These are phyloP conservation scores for Elongisporangium prolatum DNA, from an alignment of 352 stramenopile species.

Conservation along the genomic window DNA sequence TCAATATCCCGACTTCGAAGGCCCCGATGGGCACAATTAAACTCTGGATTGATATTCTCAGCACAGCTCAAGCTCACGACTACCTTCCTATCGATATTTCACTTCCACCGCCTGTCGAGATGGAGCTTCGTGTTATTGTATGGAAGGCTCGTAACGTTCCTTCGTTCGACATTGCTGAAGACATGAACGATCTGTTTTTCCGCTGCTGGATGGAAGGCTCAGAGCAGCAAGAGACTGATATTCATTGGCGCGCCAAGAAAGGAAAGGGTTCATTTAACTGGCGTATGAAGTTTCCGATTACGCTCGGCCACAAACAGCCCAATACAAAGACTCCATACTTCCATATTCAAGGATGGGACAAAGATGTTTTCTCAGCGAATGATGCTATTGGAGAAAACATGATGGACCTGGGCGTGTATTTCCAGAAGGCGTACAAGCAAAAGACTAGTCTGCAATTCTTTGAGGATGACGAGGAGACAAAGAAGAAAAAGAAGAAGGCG, in stretches of 20 bases:
- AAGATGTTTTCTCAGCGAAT: constrained; percentile 91
- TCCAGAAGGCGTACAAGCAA: constrained; percentile 77
- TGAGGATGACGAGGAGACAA: constrained; percentile 69
- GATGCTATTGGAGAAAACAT: constrained; percentile 89
- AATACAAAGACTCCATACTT: constrained; percentile 92
- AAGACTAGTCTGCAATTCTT: constrained; percentile 79
- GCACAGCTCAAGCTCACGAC: constrained; percentile 59
- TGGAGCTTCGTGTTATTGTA: constrained; percentile 91
- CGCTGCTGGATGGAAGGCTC: constrained; percentile 84
- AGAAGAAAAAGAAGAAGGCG: constrained; percentile 78
- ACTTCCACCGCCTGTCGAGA: constrained; percentile 73
- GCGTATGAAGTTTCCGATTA: constrained; percentile 92
- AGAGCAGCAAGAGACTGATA: constrained; percentile 87
- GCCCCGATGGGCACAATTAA: constrained; percentile 83
- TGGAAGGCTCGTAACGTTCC: constrained; percentile 91
- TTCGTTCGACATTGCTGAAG: constrained; percentile 78
- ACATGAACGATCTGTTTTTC: constrained; percentile 94
- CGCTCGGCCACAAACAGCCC: constrained; percentile 76
- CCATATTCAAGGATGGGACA: constrained; percentile 92
- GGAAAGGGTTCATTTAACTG: constrained; percentile 94
- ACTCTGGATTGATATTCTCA: constrained; percentile 91
- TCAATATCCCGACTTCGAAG: constrained; percentile 83
- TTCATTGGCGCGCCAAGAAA: constrained; percentile 93
- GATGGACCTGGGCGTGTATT: constrained; percentile 65
- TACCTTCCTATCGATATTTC: constrained; percentile 85